A percentile compares a stretch with the other conserved stretches of the same genome.
Evolutionary conservation across 1,284 basidiomycete species (phyloP).

Genomic region (Pseudozyma pruni): DNA sequence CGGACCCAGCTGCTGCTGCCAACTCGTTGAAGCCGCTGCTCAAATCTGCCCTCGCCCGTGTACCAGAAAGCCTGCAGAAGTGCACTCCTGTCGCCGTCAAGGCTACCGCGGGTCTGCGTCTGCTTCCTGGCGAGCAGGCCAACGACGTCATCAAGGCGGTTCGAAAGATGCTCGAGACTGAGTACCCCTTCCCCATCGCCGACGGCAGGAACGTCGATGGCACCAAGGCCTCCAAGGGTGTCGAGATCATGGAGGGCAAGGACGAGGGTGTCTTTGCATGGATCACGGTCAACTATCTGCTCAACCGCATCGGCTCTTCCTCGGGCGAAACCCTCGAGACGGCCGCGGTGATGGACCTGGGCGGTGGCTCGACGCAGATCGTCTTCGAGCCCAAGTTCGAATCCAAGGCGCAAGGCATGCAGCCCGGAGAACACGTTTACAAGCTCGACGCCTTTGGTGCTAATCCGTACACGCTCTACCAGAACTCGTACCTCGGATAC

Average conservation of each 20-base stretch:
- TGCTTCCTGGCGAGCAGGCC: constrained; percentile 78
- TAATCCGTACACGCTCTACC: constrained; percentile 61
- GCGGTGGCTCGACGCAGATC: constrained; percentile 96
- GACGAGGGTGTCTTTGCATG: constrained; percentile 94
- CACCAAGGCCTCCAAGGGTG: constrained; percentile 39
- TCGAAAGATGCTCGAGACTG: constrained; percentile 73
- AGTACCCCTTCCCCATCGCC: constrained; percentile 77
- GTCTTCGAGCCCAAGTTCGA: constrained; percentile 84
- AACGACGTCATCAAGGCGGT: constrained; percentile 83
- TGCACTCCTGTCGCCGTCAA: constrained; percentile 94
- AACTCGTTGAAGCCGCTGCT: constrained; percentile 82
- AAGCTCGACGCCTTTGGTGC: constrained; percentile 72
- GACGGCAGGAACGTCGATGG: constrained; percentile 50
- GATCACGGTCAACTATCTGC: constrained; percentile 92
- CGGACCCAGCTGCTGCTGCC: constrained; percentile 76
- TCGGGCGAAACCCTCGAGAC: constrained; percentile 66
- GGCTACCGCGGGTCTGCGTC: constrained; percentile 89
- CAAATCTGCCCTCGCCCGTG: constrained; percentile 80
- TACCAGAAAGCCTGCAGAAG: constrained; percentile 76
- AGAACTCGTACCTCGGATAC: constrained; percentile 77
- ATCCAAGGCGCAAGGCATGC: constrained; percentile 72
- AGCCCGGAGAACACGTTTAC: constrained; percentile 93
- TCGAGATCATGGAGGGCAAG: constrained; percentile 84
- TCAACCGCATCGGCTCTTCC: constrained; percentile 69
- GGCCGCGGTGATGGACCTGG: constrained; percentile 95